Evolutionary conservation across 768 basidiomycete genomes (phyloP).

Genomic region (Auriscalpium microsporum): DNA sequence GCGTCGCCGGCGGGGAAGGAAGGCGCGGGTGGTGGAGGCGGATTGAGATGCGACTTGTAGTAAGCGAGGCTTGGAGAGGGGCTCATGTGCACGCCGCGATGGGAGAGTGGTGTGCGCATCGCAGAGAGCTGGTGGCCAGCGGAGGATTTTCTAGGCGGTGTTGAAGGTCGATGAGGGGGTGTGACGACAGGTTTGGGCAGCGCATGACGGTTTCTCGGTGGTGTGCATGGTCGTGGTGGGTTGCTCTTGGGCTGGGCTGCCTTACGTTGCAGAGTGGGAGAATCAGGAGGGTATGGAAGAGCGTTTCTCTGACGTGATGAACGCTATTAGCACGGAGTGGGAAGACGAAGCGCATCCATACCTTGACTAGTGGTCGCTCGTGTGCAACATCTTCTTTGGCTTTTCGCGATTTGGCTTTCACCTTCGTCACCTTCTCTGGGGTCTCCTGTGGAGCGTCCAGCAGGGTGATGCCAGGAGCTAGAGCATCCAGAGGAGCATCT

Average conservation of each 20-base stretch:
- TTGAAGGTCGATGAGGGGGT: conserved; percentile 32
- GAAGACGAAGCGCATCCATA: neutral
- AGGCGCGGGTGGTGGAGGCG: conserved; percentile 36
- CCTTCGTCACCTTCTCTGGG: neutral
- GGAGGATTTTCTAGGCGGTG: conserved; percentile 25
- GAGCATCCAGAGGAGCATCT: conserved; percentile 13
- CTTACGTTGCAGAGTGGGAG: conserved; percentile 12
- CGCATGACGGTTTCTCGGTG: conserved; percentile 1
- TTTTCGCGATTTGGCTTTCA: conserved; percentile 11
- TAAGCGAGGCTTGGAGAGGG: conserved; percentile 57
- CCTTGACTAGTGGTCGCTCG: neutral
- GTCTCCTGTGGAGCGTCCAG: neutral
- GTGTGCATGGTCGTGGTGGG: conserved; percentile 1
- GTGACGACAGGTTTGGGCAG: conserved; percentile 15
- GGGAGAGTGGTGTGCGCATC: conserved; percentile 57
- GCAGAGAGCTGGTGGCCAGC: conserved; percentile 42
- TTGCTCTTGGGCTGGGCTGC: neutral
- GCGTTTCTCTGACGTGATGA: conserved; percentile 1
- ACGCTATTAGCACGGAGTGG: neutral
- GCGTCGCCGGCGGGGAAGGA: conserved; percentile 23
- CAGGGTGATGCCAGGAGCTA: conserved; percentile 14
- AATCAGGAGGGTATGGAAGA: conserved; percentile 12
- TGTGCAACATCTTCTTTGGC: conserved; percentile 8
- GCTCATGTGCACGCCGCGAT: conserved; percentile 63
- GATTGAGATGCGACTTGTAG: conserved; percentile 62